Evolutionary conservation across 169 alveolate genomes (phyloP).

Genomic region (Plasmodium malariae): DNA sequence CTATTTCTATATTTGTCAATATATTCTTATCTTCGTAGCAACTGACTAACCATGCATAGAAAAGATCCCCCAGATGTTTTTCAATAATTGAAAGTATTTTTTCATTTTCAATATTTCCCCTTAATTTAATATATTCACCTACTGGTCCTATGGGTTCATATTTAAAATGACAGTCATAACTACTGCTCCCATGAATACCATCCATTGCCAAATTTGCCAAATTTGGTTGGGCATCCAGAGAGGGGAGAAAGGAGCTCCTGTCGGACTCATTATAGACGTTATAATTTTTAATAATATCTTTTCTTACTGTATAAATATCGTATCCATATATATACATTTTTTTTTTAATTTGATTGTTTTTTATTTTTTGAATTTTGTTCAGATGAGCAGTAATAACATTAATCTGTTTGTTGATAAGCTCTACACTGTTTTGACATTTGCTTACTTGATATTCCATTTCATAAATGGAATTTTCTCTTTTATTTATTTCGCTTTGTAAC

Average conservation of each 20-base stretch:
- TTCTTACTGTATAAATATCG: constrained; percentile 43
- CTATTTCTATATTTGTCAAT: constrained; percentile 18
- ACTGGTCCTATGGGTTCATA: constrained; percentile 74
- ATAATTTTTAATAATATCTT: constrained; percentile 21
- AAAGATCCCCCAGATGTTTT: constrained; percentile 67
- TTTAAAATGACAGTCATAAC: not conserved
- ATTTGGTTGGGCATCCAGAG: too few species aligned
- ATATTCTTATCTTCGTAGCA: constrained; percentile 71
- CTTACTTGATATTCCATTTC: constrained; percentile 41
- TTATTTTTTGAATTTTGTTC: constrained; percentile 43
- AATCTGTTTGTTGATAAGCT: constrained; percentile 24
- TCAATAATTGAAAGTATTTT: constrained; percentile 55
- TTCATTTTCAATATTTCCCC: constrained; percentile 5
- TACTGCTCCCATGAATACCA: not conserved
- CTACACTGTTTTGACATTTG: constrained; percentile 5
- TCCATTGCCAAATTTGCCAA: not conserved
- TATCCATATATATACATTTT: constrained; percentile 71
- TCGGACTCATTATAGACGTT: not conserved
- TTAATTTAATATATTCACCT: constrained; percentile 64
- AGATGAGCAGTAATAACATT: constrained; percentile 13
- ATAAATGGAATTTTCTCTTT: constrained; percentile 45
- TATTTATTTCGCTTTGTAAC: constrained; percentile 23
- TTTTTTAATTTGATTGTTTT: constrained; percentile 38
- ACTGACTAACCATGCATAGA: constrained; percentile 68
- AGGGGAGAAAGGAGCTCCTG: not conserved